Evolutionary conservation across 768 basidiomycete species (phyloP).

Genomic region (Hortiboletus flavorubellus): DNA sequence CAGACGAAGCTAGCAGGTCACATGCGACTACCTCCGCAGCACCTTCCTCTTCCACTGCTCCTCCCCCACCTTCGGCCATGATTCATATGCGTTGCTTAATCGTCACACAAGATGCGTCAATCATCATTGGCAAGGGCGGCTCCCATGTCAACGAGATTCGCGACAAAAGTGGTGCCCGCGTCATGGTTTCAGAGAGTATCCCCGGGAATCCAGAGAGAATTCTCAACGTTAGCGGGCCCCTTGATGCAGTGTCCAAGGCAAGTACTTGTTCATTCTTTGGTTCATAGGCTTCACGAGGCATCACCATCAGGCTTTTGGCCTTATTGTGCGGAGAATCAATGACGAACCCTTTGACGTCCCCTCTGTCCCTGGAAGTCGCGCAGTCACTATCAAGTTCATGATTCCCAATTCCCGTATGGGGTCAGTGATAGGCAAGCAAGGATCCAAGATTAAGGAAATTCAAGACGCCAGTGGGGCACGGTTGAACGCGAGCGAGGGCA

Average conservation of each 20-base stretch:
- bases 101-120: constrained; percentile 98
- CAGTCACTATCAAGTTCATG: constrained; percentile 99
- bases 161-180: constrained; percentile 94
- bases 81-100: constrained; percentile 99
- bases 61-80: constrained; percentile 65
- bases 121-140: constrained; percentile 96
- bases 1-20: constrained; percentile 37
- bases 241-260: constrained; percentile 99
- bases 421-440: constrained; percentile 96
- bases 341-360: constrained; percentile 98
- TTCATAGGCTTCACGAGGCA: neutral
- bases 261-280: constrained; percentile 18
- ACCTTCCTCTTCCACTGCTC: constrained; percentile 45
- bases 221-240: constrained; percentile 90
- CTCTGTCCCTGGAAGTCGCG: constrained; percentile 95
- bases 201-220: constrained; percentile 99
- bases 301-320: constrained; percentile 81
- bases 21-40: constrained; percentile 46
- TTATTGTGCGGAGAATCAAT: constrained; percentile 97
- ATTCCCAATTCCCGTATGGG: constrained; percentile 99
- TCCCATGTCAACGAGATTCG: constrained; percentile 98
- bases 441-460: constrained; percentile 98
- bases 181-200: constrained; percentile 97
- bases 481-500: constrained; percentile 94
- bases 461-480: constrained; percentile 97